Percentiles rank a stretch among this genome's conserved stretches.
Evolutionary conservation across 192 early-diverging fungal genomes (phyloP).

Genomic region (Backusella mclennaniae): DNA sequence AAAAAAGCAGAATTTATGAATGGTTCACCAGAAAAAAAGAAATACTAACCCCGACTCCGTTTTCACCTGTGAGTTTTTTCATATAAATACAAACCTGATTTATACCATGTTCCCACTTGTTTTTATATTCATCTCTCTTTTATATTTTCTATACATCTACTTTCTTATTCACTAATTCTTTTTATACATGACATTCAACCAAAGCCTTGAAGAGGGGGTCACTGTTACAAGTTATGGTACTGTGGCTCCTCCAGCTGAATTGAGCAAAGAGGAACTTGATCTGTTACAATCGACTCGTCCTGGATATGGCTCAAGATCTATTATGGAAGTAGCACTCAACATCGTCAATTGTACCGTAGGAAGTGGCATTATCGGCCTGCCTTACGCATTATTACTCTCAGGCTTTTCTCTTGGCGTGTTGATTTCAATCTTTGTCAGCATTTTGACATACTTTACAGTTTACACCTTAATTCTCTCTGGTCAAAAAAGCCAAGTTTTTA

Average conservation of each 20-base stretch:
- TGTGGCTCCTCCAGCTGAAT: not conserved
- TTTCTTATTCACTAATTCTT: not conserved
- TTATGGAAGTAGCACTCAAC: constrained; percentile 50
- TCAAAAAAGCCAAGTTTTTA: constrained; percentile 47
- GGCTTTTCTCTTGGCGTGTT: constrained; percentile 60
- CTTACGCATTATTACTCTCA: constrained; percentile 59
- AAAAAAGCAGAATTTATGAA: constrained; percentile 4
- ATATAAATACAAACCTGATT: not conserved
- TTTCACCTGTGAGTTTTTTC: not conserved
- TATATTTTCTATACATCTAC: not conserved
- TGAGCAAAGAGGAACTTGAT: constrained; percentile 16
- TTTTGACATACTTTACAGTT: constrained; percentile 49
- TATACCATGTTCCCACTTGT: not conserved
- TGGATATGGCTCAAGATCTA: constrained; percentile 35
- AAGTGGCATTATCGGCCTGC: constrained; percentile 64
- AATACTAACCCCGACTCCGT: constrained; percentile 7
- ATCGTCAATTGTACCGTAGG: constrained; percentile 71
- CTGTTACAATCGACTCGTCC: constrained; percentile 28
- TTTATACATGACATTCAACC: not conserved
- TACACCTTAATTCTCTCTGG: constrained; percentile 56
- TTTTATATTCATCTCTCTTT: not conserved
- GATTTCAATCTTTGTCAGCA: constrained; percentile 43
- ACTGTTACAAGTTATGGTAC: not conserved
- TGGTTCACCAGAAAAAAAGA: not conserved
- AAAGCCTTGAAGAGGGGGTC: not conserved